Base-by-base conservation (phyloP, 108 stramenopile species). In the Cyclotella distinguenda region DNA sequence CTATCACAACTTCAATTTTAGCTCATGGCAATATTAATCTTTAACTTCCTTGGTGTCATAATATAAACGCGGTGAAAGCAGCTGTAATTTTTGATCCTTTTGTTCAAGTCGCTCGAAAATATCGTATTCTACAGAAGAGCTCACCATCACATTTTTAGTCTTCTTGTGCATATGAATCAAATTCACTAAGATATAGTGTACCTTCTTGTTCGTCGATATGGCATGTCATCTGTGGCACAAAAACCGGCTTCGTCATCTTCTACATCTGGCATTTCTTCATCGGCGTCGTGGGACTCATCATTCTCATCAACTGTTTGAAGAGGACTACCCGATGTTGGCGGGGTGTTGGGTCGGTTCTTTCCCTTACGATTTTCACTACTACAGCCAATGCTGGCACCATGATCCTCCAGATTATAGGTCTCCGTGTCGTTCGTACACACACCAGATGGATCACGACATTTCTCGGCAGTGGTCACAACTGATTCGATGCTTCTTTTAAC, bases 401-500 rank as follows among this genome's bases (percentile, higher is more conserved):
- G 3, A 2, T 33, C 6, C 31, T 53, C 51, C 51, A 53, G 30
- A n/a, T n/a, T n/a, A 9, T 13, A 16, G 9, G 36, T 16, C 22
- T 56, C 55, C 3, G 19, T 25, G 1, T 39, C 36, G 16, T 19
- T 22, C 25, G 28, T 33, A 28, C 5, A 8, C 40, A 16, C 35
- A 27, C 4, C 21, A 7, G 34, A 34, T 13, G 16, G 34, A 1
- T n/a, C 42, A 27, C 43, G 44, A 11, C n/a, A n/a, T n/a, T 61
- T 25, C 4, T 39, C 33, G 25, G 53, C 44, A 38, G 62, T 67
- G 22, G 75, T 65, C 6, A 46, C 53, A 13, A 77, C 48, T 25
- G 83, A 64, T 48, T 84, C 84, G 26, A 72, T 73, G 48, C 79
- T 77, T 12, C 92, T 80, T 73, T 98, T 98, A 30, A 98, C 98